These are phyloP conservation scores for Keithomyces neogunnii DNA, from an alignment of 2,329 filamentous ascomycete species.

Conservation along the genomic window DNA sequence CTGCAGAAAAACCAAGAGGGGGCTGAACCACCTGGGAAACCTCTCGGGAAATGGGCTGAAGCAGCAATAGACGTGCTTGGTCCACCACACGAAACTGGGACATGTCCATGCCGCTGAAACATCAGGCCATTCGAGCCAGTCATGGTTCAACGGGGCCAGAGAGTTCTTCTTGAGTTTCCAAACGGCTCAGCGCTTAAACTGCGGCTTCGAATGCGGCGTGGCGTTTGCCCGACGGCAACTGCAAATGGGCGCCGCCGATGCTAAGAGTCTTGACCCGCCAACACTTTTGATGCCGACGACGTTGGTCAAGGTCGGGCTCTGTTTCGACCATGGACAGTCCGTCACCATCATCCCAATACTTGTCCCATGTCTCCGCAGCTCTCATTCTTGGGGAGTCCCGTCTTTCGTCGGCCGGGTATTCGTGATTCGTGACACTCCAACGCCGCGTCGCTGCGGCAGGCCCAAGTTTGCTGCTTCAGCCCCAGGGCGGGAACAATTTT, in stretches of 20 bases:
- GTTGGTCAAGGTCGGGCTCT: background rate
- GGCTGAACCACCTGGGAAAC: background rate
- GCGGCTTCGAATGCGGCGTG: background rate
- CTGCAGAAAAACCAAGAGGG: background rate
- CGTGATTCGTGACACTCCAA: too few relatives aligned
- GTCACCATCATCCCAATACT: too few relatives aligned
- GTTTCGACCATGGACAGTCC: background rate
- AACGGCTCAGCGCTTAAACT: background rate
- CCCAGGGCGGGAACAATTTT: too few relatives aligned
- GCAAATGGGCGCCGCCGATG: background rate
- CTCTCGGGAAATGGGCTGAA: background rate
- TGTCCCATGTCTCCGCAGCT: too few relatives aligned
- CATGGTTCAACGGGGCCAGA: background rate
- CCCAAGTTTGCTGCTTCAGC: too few relatives aligned
- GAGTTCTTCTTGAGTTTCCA: background rate
- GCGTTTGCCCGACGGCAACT: background rate
- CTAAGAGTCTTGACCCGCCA: background rate
- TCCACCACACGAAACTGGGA: background rate
- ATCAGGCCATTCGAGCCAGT: background rate
- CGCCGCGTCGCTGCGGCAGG: too few relatives aligned
- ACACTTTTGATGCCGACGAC: background rate
- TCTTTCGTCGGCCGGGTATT: too few relatives aligned
- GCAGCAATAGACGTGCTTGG: background rate
- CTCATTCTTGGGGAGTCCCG: too few relatives aligned
- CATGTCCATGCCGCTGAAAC: background rate